phyloP scores from a whole-genome alignment of 73 alveolate species.

The Paramecium caudatum region DNA sequence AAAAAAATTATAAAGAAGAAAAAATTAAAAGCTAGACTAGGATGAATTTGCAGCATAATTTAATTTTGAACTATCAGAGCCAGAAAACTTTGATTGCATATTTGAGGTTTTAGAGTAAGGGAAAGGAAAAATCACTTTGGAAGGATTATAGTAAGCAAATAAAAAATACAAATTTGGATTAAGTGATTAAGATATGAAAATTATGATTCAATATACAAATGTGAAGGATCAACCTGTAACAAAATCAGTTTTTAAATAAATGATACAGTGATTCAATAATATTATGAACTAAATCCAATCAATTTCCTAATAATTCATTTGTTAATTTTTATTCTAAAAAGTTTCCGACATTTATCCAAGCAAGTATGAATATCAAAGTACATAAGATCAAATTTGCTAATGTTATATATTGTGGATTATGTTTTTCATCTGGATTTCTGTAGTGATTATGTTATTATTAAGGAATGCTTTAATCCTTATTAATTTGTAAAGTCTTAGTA shows the following conservation, averaged over 20 bases:
- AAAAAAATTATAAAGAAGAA: slow-evolving; percentile 26
- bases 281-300: neutral
- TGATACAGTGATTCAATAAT: neutral
- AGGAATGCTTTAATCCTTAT: too few species aligned
- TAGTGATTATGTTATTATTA: too few species aligned
- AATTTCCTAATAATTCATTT: neutral
- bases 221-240: slow-evolving; percentile 53
- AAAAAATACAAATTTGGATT: slow-evolving; percentile 52
- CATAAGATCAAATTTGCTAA: neutral
- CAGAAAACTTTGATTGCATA: slow-evolving; percentile 43
- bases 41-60: slow-evolving; percentile 23
- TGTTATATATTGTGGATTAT: neutral
- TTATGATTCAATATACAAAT: slow-evolving; percentile 31
- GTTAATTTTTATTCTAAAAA: neutral
- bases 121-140: slow-evolving; percentile 45
- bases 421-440: too few species aligned
- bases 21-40: neutral
- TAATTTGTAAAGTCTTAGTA: neutral
- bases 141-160: slow-evolving; percentile 21
- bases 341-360: neutral
- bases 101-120: slow-evolving; percentile 67
- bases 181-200: slow-evolving; percentile 52
- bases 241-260: slow-evolving; percentile 43
- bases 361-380: neutral
- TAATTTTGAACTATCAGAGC: slow-evolving; percentile 42